Conservation (phyloP, 2,329 filamentous ascomycete species). For the Fulvia fulva region DNA sequence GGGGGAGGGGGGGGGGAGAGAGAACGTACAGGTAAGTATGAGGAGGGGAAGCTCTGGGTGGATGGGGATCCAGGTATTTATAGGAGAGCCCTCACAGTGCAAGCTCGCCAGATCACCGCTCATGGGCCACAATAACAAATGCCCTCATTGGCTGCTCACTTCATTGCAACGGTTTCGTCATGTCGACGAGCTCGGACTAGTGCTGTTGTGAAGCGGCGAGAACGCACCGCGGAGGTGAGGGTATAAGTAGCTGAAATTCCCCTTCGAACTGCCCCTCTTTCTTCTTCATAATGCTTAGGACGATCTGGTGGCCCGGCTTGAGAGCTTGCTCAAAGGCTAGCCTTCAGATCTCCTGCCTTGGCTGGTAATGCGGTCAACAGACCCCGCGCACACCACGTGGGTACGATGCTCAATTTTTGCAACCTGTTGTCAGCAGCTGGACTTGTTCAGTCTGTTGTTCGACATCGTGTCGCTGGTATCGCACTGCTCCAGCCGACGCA, state of each 20-base stretch:
- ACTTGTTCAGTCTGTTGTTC: conserved; percentile 5
- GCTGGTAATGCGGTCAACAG: no score
- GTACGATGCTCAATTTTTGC: neutral
- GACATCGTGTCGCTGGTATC: conserved; percentile 4
- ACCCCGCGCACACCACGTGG: no score
- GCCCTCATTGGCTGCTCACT: neutral
- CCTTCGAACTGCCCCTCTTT: neutral
- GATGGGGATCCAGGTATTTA: neutral
- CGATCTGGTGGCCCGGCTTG: no score
- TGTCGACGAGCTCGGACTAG: neutral
- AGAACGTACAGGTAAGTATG: neutral
- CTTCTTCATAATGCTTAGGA: no score
- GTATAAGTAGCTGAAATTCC: neutral
- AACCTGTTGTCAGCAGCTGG: conserved; percentile 4
- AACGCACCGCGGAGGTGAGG: neutral
- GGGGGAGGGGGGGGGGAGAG: neutral
- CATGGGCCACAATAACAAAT: neutral
- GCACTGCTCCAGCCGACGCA: conserved; percentile 3
- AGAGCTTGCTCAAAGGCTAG: no score
- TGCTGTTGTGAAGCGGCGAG: neutral
- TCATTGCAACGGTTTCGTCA: neutral
- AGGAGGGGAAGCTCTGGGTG: neutral
- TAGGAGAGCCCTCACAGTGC: neutral
- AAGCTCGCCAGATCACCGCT: neutral
- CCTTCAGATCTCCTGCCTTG: no score